Base-by-base conservation (phyloP, 78 protist species). In the Cavenderia fasciculata region DNA sequence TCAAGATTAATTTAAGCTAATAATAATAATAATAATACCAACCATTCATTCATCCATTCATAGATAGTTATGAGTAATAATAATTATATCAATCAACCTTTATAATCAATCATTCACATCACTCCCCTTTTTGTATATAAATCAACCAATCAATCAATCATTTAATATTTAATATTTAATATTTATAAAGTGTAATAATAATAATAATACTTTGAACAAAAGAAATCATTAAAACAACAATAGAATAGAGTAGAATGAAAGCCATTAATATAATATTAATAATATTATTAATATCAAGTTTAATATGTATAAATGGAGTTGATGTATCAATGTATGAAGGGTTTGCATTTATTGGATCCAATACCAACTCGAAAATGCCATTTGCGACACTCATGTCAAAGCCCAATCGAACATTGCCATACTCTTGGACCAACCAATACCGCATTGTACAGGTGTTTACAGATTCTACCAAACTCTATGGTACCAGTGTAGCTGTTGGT, bases 311-410 rank as follows among this genome's bases (percentile, higher is more conserved):
- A 27, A n/a, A 8, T 78, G 23, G 31, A 36, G 29, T 78, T 18
- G 40, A 52, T 33, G 40, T 78, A n/a, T 68, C 90, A 0, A 16
- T 66, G 38, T 82, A 56, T 29, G 68, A 82, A 68, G 90, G 90
- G 41, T 82, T 51, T 57, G 90, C 78, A 38, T 25, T 82, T 29
- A 68, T 82, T 21, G 90, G 90, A 21, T 34, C 90, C 14, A 82
- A 82, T 23, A 46, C 62, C 7, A 82, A 82, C 33, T 66, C 70
- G 0, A 65, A 23, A 49, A 82, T 82, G 68, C 59, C 90, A 41
- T 82, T 69, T 68, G 90, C 73, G 14, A 82, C 90, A 8, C 27
- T 68, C 27, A 44, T 82, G 41, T 21, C 51, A 40, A 82, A 82
- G 54, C 7, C 25, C 46, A 79, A 79, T 79, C 34, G 21, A 66